These are phyloP conservation scores for Flaveria bidentis DNA, from an alignment of 129 eudicot species.

Conservation along the genomic window DNA sequence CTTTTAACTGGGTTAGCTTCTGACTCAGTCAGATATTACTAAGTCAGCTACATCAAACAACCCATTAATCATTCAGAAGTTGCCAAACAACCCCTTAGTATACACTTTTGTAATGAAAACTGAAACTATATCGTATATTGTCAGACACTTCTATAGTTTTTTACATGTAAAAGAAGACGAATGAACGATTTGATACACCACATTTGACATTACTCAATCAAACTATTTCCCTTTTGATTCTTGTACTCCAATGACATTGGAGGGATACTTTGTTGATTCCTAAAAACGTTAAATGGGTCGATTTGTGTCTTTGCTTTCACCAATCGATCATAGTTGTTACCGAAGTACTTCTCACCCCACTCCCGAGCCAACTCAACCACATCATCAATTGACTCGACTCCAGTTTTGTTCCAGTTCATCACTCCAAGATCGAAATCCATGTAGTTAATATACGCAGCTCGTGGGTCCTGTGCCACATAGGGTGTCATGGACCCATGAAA, in stretches of 20 bases:
- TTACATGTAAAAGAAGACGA: constrained; percentile 10
- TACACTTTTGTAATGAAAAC: neutral
- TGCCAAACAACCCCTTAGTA: neutral
- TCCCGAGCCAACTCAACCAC: constrained; percentile 52
- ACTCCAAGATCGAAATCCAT: constrained; percentile 75
- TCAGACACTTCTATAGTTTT: constrained; percentile 17
- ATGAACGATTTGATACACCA: constrained; percentile 12
- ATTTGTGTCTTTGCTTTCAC: constrained; percentile 72
- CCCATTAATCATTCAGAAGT: no score
- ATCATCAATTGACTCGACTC: constrained; percentile 19
- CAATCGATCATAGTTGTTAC: constrained; percentile 70
- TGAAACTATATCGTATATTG: neutral
- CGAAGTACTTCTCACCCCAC: constrained; percentile 90
- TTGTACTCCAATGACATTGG: constrained; percentile 46
- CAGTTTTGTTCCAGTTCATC: constrained; percentile 24
- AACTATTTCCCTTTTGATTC: constrained; percentile 16
- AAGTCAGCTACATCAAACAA: no score
- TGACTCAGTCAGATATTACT: no score
- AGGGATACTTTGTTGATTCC: constrained; percentile 74
- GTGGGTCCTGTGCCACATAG: constrained; percentile 54
- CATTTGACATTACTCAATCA: constrained; percentile 23
- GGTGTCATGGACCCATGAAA: constrained; percentile 62
- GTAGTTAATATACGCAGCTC: constrained; percentile 77
- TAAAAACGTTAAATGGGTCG: constrained; percentile 68
- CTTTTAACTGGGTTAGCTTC: no score